Percentiles rank a stretch among this genome's conserved stretches.
phyloP scores from a whole-genome alignment of 1,139 yeast genomes.

The Suhomyces coccinellae region DNA sequence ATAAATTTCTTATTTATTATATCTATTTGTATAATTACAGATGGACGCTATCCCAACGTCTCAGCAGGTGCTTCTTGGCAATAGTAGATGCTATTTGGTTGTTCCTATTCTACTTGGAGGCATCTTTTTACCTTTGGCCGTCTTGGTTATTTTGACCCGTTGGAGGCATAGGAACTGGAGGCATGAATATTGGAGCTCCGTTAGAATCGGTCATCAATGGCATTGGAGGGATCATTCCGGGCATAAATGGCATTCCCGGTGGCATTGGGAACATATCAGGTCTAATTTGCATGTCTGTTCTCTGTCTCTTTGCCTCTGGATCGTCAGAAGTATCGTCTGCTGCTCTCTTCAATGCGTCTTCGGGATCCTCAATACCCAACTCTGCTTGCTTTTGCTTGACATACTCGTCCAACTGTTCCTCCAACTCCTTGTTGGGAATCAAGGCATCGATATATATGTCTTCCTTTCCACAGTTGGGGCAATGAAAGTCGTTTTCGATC shows the following conservation, averaged over 20 bases:
- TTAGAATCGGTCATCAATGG: constrained; percentile 12
- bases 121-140: background rate
- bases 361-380: constrained; percentile 43
- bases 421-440: constrained; percentile 58
- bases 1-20: no score
- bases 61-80: background rate
- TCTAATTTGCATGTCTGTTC: constrained; percentile 25
- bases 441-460: constrained; percentile 78
- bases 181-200: constrained; percentile 19
- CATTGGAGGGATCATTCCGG: constrained; percentile 16
- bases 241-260: constrained; percentile 18
- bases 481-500: constrained; percentile 81
- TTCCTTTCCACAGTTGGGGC: constrained; percentile 80
- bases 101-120: background rate
- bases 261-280: constrained; percentile 20
- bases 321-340: constrained; percentile 24
- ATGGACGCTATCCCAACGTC: background rate
- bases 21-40: background rate
- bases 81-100: no score
- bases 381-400: constrained; percentile 44
- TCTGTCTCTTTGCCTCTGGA: constrained; percentile 34
- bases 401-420: constrained; percentile 53
- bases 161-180: constrained; percentile 11
- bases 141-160: background rate
- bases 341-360: constrained; percentile 24